A percentile compares a stretch with the other conserved stretches of the same genome.
Evolutionary conservation across 768 basidiomycete species (phyloP).

Genomic region (Lactifluus rugatus): DNA sequence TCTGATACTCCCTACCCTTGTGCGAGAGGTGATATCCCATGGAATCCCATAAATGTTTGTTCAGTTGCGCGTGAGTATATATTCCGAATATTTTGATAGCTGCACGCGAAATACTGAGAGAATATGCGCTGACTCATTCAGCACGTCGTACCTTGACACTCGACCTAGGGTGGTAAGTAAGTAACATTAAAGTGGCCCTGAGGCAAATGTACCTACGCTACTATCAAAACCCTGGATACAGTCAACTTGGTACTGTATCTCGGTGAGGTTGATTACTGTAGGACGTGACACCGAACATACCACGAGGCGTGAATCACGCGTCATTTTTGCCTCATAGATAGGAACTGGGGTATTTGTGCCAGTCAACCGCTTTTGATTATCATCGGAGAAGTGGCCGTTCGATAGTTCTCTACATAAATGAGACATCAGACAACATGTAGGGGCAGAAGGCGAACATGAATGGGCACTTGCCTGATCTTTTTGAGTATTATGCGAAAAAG

Average conservation of each 20-base stretch:
- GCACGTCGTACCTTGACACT: constrained; percentile 29
- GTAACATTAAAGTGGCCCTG: neutral
- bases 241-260: constrained; percentile 22
- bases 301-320: constrained; percentile 25
- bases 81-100: constrained; percentile 43
- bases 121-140: neutral
- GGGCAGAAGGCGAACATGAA: neutral
- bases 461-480: constrained; percentile 47
- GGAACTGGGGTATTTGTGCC: constrained; percentile 38
- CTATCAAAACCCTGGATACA: constrained; percentile 19
- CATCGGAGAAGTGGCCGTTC: constrained; percentile 54
- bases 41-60: constrained; percentile 37
- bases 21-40: constrained; percentile 34
- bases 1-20: constrained; percentile 43
- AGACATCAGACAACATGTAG: neutral
- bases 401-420: constrained; percentile 47
- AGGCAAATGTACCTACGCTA: neutral
- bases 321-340: constrained; percentile 61
- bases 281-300: neutral
- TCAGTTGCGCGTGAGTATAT: constrained; percentile 39
- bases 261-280: neutral
- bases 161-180: constrained; percentile 23
- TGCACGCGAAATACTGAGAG: constrained; percentile 15
- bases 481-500: constrained; percentile 48
- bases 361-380: constrained; percentile 55